Conservation (phyloP, 2,329 filamentous ascomycete species). For the Ustulina deusta region DNA sequence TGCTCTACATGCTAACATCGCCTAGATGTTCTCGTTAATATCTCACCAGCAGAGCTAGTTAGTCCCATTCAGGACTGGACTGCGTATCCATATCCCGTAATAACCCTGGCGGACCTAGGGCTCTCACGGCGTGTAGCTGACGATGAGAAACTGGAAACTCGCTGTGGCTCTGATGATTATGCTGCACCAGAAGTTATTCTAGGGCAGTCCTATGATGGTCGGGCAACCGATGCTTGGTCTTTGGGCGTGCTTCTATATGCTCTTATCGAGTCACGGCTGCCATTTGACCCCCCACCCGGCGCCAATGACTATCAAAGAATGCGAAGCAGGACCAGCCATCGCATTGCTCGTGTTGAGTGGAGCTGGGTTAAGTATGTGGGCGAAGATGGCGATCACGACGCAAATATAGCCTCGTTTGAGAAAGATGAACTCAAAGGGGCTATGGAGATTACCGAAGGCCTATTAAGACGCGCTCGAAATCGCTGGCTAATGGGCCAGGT, state of each 20-base stretch:
- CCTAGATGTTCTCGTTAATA: slow-evolving; percentile 89
- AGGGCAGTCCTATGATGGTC: slow-evolving; percentile 93
- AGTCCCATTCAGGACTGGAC: slow-evolving; percentile 74
- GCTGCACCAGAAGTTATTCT: slow-evolving; percentile 96
- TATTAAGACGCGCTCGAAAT: slow-evolving; percentile 84
- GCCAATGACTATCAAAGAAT: slow-evolving; percentile 81
- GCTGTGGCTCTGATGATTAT: slow-evolving; percentile 97
- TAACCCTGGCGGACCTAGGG: slow-evolving; percentile 91
- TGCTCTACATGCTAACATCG: slow-evolving; percentile 27
- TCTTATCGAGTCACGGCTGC: slow-evolving; percentile 89
- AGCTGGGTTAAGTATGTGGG: slow-evolving; percentile 89
- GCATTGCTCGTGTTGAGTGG: slow-evolving; percentile 97
- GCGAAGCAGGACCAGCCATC: slow-evolving; percentile 85
- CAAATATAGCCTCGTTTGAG: slow-evolving; percentile 69
- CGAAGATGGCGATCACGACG: slow-evolving; percentile 87
- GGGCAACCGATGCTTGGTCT: slow-evolving; percentile 93
- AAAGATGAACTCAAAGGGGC: slow-evolving; percentile 78
- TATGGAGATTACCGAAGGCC: slow-evolving; percentile 82
- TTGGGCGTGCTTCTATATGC: slow-evolving; percentile 93
- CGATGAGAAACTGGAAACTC: slow-evolving; percentile 89
- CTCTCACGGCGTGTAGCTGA: slow-evolving; percentile 87
- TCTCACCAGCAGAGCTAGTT: slow-evolving; percentile 76
- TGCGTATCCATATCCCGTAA: slow-evolving; percentile 82
- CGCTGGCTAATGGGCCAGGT: slow-evolving; percentile 83
- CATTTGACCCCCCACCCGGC: slow-evolving; percentile 89